These are phyloP conservation scores for Naegleria gruberi DNA, from an alignment of 208 protist genomes.

Conservation along the genomic window DNA sequence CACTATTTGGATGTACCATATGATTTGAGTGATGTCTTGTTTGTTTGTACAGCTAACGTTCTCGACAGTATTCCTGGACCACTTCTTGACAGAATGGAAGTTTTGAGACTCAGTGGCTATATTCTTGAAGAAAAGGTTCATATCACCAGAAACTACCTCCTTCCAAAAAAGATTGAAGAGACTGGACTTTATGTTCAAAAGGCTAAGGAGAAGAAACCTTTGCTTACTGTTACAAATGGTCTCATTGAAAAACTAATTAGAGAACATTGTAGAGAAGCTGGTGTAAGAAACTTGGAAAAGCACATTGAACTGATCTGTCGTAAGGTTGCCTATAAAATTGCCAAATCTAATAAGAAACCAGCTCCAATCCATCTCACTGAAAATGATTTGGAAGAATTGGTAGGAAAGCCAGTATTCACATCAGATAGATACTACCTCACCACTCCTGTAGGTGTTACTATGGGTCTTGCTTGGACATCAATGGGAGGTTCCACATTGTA, in stretches of 20 bases:
- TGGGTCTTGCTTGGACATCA: conserved; percentile 64
- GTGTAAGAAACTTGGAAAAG: conserved; percentile 70
- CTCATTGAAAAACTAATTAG: conserved; percentile 37
- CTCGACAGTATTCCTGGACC: conserved; percentile 62
- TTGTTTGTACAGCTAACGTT: conserved; percentile 72
- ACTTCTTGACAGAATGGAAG: conserved; percentile 75
- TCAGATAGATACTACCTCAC: conserved; percentile 48
- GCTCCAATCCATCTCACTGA: conserved; percentile 18
- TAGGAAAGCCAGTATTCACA: conserved; percentile 51
- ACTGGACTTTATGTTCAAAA: conserved; percentile 39
- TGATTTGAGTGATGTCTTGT: conserved; percentile 68
- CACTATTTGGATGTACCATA: conserved; percentile 71
- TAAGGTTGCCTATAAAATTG: conserved; percentile 45
- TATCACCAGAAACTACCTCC: conserved; percentile 57
- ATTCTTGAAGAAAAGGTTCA: conserved; percentile 54
- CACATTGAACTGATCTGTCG: conserved; percentile 65
- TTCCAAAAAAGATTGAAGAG: conserved; percentile 43
- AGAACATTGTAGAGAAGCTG: conserved; percentile 64
- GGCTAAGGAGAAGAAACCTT: conserved; percentile 27
- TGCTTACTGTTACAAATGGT: not conserved
- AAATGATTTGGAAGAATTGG: conserved; percentile 41
- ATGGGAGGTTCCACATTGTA: conserved; percentile 48
- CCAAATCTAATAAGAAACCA: not conserved
- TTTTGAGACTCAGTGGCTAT: conserved; percentile 61
- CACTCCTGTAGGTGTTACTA: conserved; percentile 57